Base-by-base conservation (phyloP, 2,329 filamentous ascomycete genomes). In the Diplocarpon mali region DNA sequence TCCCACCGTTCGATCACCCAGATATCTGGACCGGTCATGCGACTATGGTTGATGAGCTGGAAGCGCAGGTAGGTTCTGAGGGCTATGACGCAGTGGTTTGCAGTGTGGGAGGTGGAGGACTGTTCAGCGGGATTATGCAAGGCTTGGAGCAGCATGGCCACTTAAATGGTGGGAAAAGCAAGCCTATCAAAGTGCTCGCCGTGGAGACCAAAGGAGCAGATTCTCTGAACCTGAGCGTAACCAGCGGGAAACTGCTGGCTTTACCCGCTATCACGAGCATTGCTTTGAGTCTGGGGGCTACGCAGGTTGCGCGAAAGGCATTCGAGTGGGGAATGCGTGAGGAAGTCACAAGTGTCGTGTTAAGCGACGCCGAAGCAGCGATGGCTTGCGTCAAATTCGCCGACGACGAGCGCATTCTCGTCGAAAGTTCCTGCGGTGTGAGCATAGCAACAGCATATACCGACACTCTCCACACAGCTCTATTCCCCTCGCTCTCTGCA, bases 351-450 rank as follows among this genome's bases (percentile, higher is more conserved):
- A 52, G 46, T 24, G 38, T 47, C 9, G 66, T 63, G 0, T 68
- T 92, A 6, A 71, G 70, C 2, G 86, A 93, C 56, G 78, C 78
- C 5, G 85, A 92, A 58, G 89, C 90, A 0, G 86, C 85, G 17
- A 75, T 81, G 64, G 87, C 80, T 2, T 84, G 82, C 45, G 78
- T 83, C 58, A 71, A 76, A 14, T 80, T 95, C 49, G 82, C 85
- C 6, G 85, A 95, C 56, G 86, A 94, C 49, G 85, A 89, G 55
- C 69, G 83, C 28, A 66, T 90, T 45, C 68, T 95, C 48, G 85
- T 94, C 2, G 90, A 96, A 67, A 70, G 82, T 32, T 80, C 88
- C 0, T 95, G 90, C 61, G 88, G 89, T 1, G 87, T 90, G 5
- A 85, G 83, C 43, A 65, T 94, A 12, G 85, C 83, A 1, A 62